Percentiles rank a stretch among this genome's conserved stretches.
These are phyloP conservation scores for Metschnikowia picachoensis DNA, from an alignment of 805 yeast genomes.

Conservation along the genomic window DNA sequence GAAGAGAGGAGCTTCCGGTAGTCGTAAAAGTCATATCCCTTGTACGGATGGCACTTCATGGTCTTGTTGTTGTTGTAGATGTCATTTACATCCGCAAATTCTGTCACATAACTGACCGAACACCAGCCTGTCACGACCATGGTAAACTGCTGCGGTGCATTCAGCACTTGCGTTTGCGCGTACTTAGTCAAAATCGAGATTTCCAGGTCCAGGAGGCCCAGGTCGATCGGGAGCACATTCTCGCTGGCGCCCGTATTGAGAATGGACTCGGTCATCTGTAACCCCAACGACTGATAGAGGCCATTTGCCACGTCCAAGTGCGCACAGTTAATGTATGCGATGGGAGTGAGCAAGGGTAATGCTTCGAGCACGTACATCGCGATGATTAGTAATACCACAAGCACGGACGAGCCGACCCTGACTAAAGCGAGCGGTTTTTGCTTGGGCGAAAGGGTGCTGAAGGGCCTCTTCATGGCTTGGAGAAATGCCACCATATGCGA, in stretches of 20 bases:
- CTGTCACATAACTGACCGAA: conserved; percentile 8
- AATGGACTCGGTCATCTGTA: conserved; percentile 17
- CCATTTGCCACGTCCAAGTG: conserved; percentile 54
- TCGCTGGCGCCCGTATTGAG: conserved; percentile 15
- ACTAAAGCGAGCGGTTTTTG: conserved; percentile 25
- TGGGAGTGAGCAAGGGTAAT: conserved; percentile 15
- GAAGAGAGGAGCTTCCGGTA: conserved; percentile 39
- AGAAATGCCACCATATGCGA: background rate
- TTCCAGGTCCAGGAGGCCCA: conserved; percentile 46
- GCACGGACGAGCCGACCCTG: conserved; percentile 21
- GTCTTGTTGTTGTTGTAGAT: conserved; percentile 4
- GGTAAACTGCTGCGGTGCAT: conserved; percentile 47
- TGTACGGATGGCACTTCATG: conserved; percentile 7
- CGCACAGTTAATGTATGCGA: conserved; percentile 45
- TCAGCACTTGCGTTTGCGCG: conserved; percentile 42
- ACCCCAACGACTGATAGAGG: conserved; percentile 35
- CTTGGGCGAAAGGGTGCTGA: conserved; percentile 23
- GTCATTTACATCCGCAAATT: background rate
- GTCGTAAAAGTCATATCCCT: conserved; percentile 32
- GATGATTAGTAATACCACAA: conserved; percentile 6
- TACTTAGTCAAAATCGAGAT: conserved; percentile 43
- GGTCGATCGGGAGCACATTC: conserved; percentile 23
- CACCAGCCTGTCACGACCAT: conserved; percentile 13
- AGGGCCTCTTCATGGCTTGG: conserved; percentile 13
- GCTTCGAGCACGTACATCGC: conserved; percentile 2